A percentile compares a stretch with the other conserved stretches of the same genome.
These are phyloP conservation scores for Naganishia liquefaciens DNA, from an alignment of 1,284 basidiomycete species.

Conservation along the genomic window DNA sequence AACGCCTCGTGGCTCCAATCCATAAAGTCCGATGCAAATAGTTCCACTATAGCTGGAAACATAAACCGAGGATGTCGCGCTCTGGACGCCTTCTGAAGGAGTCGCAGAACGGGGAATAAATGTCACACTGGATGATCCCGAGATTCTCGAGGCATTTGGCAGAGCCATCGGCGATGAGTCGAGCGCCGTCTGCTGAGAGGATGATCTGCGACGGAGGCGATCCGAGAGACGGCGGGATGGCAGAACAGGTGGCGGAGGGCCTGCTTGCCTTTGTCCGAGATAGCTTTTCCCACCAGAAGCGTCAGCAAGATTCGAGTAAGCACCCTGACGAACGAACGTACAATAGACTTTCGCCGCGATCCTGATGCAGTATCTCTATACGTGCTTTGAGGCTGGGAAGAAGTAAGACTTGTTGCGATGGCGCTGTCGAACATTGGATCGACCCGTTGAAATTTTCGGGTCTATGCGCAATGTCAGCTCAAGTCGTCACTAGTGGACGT, in stretches of 20 bases:
- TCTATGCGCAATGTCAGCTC: constrained; percentile 8
- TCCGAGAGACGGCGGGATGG: constrained; percentile 28
- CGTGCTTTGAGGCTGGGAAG: constrained; percentile 24
- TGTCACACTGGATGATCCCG: constrained; percentile 4
- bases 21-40: constrained; percentile 31
- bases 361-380: constrained; percentile 16
- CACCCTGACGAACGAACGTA: not conserved
- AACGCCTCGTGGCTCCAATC: constrained; percentile 21
- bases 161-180: constrained; percentile 14
- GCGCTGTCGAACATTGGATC: constrained; percentile 31
- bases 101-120: constrained; percentile 23
- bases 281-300: constrained; percentile 8
- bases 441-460: constrained; percentile 31
- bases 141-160: constrained; percentile 26
- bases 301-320: not conserved
- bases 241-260: constrained; percentile 9
- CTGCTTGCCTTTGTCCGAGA: constrained; percentile 24
- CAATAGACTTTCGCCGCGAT: constrained; percentile 32
- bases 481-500: too few species aligned
- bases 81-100: not conserved
- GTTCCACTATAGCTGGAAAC: constrained; percentile 27
- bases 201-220: constrained; percentile 24
- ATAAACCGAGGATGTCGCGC: constrained; percentile 29
- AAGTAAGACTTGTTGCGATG: constrained; percentile 22
- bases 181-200: constrained; percentile 27